phyloP scores from a whole-genome alignment of 495 filamentous ascomycete genomes.

The Lentithecium fluviatile region DNA sequence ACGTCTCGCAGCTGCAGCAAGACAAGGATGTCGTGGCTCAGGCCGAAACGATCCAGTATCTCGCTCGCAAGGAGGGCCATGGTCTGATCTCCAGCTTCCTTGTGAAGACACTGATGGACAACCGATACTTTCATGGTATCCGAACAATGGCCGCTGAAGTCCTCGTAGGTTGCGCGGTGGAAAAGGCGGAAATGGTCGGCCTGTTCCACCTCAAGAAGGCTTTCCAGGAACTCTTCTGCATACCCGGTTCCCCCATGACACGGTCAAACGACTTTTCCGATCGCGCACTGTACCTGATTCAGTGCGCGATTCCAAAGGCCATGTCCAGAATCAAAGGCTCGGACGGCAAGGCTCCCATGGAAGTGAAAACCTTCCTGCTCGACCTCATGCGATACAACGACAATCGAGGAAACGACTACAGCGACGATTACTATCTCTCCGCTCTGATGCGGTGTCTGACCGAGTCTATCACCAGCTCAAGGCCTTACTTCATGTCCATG shows the following conservation, averaged over 20 bases:
- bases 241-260: slow-evolving; percentile 68
- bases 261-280: slow-evolving; percentile 87
- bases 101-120: slow-evolving; percentile 83
- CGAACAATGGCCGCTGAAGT: slow-evolving; percentile 75
- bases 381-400: slow-evolving; percentile 91
- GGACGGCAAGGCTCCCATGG: slow-evolving; percentile 69
- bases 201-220: slow-evolving; percentile 77
- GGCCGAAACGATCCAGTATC: slow-evolving; percentile 71
- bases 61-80: slow-evolving; percentile 59
- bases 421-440: slow-evolving; percentile 83
- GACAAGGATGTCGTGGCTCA: slow-evolving; percentile 96
- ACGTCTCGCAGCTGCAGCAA: slow-evolving; percentile 92
- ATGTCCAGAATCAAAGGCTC: slow-evolving; percentile 76
- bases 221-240: slow-evolving; percentile 87
- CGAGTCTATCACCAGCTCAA: slow-evolving; percentile 56
- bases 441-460: slow-evolving; percentile 76
- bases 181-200: slow-evolving; percentile 73
- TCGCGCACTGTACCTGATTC: slow-evolving; percentile 74
- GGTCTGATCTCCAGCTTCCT: slow-evolving; percentile 81
- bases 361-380: slow-evolving; percentile 75
- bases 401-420: slow-evolving; percentile 81
- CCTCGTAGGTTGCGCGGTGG: slow-evolving; percentile 69
- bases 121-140: slow-evolving; percentile 89
- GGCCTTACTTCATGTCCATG: slow-evolving; percentile 49
- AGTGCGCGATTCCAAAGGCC: slow-evolving; percentile 74